phyloP scores from a whole-genome alignment of 345 rosid genomes.

The Melaleuca quinquenervia region DNA sequence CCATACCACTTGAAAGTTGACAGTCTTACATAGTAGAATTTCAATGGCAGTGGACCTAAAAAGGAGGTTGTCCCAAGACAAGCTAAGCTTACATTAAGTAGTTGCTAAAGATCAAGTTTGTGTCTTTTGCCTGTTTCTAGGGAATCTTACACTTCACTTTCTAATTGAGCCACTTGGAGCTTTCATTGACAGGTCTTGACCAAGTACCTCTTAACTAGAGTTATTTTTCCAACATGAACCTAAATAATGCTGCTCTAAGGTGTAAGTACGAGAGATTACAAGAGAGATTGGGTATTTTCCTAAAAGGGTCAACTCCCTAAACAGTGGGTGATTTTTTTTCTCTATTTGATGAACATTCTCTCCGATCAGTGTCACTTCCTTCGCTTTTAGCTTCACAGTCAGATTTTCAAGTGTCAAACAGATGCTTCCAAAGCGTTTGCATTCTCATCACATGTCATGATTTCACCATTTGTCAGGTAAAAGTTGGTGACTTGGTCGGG shows the following conservation, averaged over 20 bases:
- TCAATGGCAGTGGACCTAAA: neutral
- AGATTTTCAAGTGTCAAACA: neutral
- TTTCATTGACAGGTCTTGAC: neutral
- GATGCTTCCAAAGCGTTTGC: neutral
- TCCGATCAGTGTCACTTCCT: neutral
- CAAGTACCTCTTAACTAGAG: neutral
- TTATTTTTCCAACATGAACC: neutral
- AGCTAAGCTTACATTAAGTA: neutral
- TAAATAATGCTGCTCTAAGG: neutral
- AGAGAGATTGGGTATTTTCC: neutral
- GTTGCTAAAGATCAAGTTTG: neutral
- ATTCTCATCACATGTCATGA: neutral
- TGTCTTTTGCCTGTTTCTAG: neutral
- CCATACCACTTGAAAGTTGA: neutral
- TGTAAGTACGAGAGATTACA: neutral
- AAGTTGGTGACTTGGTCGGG: slow-evolving; percentile 14
- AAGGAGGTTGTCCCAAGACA: neutral
- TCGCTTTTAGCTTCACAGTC: neutral
- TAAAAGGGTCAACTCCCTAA: neutral
- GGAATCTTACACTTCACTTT: neutral
- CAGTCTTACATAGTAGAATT: neutral
- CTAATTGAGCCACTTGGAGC: neutral
- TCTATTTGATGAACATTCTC: neutral
- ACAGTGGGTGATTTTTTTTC: neutral
- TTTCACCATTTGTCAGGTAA: slow-evolving; percentile 17